Percentiles rank a stretch among this genome's conserved stretches.
Evolutionary conservation across 441 rosid species (phyloP).

Genomic region (Corymbia citriodora): DNA sequence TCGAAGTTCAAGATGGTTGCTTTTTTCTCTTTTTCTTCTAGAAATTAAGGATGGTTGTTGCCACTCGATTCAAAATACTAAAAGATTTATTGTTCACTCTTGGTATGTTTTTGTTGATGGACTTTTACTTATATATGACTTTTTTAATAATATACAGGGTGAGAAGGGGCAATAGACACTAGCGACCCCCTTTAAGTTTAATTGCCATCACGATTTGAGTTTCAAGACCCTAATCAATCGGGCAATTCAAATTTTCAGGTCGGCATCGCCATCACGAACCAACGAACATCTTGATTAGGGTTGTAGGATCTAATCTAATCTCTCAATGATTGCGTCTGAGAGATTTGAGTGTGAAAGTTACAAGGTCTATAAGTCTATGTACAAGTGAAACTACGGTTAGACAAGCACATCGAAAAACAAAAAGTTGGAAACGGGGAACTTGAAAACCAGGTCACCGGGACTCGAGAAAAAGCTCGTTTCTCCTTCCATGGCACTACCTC

Average conservation of each 20-base stretch:
- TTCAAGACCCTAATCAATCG: neutral
- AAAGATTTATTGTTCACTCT: neutral
- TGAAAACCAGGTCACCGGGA: neutral
- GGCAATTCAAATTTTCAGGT: neutral
- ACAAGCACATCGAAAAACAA: neutral
- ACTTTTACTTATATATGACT: no score
- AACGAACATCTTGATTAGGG: neutral
- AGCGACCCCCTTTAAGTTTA: accelerated
- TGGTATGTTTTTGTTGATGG: neutral
- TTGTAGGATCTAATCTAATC: neutral
- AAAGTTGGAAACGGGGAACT: neutral
- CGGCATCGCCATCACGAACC: neutral
- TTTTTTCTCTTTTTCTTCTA: no score
- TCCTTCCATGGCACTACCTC: neutral
- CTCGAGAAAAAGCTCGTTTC: neutral
- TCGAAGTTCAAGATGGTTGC: neutral
- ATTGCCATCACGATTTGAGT: neutral
- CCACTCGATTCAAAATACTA: neutral
- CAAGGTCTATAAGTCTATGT: neutral
- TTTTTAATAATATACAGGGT: neutral
- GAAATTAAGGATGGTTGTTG: neutral
- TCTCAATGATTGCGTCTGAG: neutral
- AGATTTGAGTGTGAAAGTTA: neutral
- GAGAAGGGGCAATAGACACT: neutral
- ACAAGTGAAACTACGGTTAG: neutral